Evolutionary conservation across 352 stramenopile genomes (phyloP).

Genomic region (Globisporangium canariense): DNA sequence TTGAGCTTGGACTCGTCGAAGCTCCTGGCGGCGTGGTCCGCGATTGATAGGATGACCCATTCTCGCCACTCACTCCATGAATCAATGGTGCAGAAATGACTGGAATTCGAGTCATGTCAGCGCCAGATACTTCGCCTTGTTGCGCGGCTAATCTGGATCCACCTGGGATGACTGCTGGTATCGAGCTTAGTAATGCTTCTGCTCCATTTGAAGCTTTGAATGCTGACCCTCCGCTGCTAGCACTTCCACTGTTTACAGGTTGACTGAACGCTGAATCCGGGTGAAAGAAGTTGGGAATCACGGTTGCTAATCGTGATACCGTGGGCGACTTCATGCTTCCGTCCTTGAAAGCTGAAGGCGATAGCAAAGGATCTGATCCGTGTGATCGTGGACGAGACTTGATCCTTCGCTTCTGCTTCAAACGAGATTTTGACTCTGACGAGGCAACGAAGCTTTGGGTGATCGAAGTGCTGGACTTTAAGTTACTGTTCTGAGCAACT

Average conservation of each 20-base stretch:
- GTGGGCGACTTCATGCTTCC: conserved; percentile 15
- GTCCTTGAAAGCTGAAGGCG: conserved; percentile 4
- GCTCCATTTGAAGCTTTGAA: conserved; percentile 1
- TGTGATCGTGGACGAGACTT: conserved; percentile 18
- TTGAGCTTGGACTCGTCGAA: conserved; percentile 29
- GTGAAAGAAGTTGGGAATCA: conserved; percentile 43
- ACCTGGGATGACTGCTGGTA: background rate
- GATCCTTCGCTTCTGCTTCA: conserved; percentile 11
- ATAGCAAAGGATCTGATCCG: conserved; percentile 11
- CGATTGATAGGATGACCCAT: conserved; percentile 17
- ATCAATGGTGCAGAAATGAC: conserved; percentile 11
- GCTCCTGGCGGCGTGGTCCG: conserved; percentile 26
- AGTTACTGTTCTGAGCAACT: background rate
- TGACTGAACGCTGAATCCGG: conserved; percentile 19
- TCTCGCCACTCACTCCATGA: conserved; percentile 22
- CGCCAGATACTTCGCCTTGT: background rate
- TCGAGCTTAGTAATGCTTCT: conserved; percentile 1
- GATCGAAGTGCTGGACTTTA: background rate
- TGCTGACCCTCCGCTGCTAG: conserved; percentile 2
- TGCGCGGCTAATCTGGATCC: background rate
- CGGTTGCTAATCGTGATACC: conserved; percentile 19
- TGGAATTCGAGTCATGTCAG: conserved; percentile 9
- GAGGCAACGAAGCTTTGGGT: conserved; percentile 5
- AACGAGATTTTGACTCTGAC: conserved; percentile 6
- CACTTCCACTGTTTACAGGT: background rate